phyloP scores from a whole-genome alignment of 352 stramenopile genomes.

The Plasmopara viticola region DNA sequence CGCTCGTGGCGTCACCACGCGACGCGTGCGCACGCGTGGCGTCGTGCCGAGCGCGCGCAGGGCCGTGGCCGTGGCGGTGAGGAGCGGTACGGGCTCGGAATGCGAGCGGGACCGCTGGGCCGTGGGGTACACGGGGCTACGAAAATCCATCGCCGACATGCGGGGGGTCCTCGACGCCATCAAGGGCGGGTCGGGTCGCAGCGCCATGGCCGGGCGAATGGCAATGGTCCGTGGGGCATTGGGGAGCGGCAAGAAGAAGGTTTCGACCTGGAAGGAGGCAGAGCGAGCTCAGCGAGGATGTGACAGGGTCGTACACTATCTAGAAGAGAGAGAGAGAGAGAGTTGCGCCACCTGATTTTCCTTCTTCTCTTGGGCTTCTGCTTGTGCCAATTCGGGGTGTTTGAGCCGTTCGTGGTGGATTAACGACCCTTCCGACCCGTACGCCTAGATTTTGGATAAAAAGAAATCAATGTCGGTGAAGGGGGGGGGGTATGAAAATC shows the following conservation, averaged over 20 bases:
- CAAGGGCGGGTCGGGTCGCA: background rate
- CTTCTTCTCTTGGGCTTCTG: constrained; percentile 25
- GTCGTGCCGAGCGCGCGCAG: background rate
- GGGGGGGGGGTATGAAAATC: constrained; percentile 5
- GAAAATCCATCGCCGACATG: too few relatives aligned
- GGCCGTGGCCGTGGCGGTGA: background rate
- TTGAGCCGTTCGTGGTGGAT: constrained; percentile 80
- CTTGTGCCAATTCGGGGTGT: constrained; percentile 38
- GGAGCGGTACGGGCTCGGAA: background rate
- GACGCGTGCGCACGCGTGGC: constrained; percentile 12
- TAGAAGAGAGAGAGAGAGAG: background rate
- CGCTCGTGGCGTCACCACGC: constrained; percentile 4
- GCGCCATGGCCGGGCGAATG: constrained; percentile 49
- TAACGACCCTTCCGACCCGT: constrained; percentile 72
- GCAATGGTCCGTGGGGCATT: constrained; percentile 32
- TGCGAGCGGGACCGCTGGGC: background rate
- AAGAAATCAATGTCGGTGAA: constrained; percentile 1
- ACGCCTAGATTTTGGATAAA: constrained; percentile 39
- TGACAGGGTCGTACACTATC: background rate
- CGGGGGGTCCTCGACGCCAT: too few relatives aligned
- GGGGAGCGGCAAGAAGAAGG: constrained; percentile 48
- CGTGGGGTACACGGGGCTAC: too few relatives aligned
- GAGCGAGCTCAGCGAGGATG: background rate
- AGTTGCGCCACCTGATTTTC: constrained; percentile 23
- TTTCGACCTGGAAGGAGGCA: constrained; percentile 20